Evolutionary conservation across 768 basidiomycete species (phyloP).

Genomic region (Leccinum boreale): DNA sequence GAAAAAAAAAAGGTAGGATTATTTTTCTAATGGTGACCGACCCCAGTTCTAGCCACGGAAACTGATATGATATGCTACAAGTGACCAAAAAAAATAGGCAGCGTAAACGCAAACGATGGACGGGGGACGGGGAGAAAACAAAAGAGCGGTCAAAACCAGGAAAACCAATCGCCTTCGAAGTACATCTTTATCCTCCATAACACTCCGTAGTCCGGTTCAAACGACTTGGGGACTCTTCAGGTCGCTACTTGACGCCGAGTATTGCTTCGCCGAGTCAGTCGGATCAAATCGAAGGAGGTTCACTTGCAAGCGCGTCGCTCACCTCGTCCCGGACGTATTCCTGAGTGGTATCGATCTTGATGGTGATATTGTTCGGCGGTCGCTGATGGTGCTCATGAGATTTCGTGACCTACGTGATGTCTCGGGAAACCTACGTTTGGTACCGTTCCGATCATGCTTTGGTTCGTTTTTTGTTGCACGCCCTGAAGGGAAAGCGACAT

Average conservation of each 20-base stretch:
- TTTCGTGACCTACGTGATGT: not conserved
- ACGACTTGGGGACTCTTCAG: slow-evolving; percentile 21
- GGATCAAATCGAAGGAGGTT: not conserved
- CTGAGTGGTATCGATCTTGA: slow-evolving; percentile 65
- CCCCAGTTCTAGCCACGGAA: slow-evolving; percentile 17
- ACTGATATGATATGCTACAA: slow-evolving; percentile 13
- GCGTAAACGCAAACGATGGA: not conserved
- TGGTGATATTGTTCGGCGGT: slow-evolving; percentile 52
- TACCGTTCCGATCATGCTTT: slow-evolving; percentile 7
- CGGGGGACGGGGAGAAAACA: not conserved
- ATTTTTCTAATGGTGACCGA: slow-evolving; percentile 10
- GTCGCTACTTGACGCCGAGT: slow-evolving; percentile 18
- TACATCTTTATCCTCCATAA: slow-evolving; percentile 2
- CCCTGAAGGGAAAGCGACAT: slow-evolving; percentile 33
- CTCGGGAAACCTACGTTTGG: slow-evolving; percentile 8
- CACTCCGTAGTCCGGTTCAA: not conserved
- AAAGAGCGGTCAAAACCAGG: slow-evolving; percentile 2
- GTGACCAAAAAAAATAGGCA: slow-evolving; percentile 5
- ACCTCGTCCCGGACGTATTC: slow-evolving; percentile 48
- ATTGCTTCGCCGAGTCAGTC: slow-evolving; percentile 14
- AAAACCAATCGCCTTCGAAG: not conserved
- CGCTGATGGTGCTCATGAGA: slow-evolving; percentile 14
- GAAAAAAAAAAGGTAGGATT: not conserved
- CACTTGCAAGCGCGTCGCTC: not conserved
- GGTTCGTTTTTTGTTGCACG: slow-evolving; percentile 22